These are phyloP conservation scores for Hura crepitans DNA, from an alignment of 441 rosid species.

Conservation along the genomic window DNA sequence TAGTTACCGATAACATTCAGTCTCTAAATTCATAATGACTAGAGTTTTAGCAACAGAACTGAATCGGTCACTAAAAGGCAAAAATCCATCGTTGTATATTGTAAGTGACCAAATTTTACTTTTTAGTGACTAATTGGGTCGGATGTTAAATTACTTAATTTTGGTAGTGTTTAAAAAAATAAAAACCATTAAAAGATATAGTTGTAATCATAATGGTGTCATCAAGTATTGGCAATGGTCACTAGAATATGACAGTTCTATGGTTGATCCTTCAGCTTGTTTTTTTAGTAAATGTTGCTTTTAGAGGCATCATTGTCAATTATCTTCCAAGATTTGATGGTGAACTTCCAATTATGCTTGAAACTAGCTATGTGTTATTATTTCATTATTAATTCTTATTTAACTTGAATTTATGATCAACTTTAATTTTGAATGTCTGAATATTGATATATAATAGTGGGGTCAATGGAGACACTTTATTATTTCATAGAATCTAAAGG, in stretches of 20 bases:
- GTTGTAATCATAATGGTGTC: not conserved
- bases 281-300: constrained; percentile 7
- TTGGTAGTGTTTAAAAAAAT: too few relatives aligned
- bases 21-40: too few relatives aligned
- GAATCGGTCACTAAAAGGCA: too few relatives aligned
- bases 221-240: not conserved
- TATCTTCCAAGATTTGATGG: constrained; percentile 44
- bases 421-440: too few relatives aligned
- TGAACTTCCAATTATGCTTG: constrained; percentile 42
- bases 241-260: not conserved
- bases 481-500: constrained; percentile 39
- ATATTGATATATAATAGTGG: constrained; percentile 35
- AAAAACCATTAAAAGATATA: too few relatives aligned
- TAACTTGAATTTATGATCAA: not conserved
- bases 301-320: constrained; percentile 22
- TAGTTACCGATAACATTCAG: too few relatives aligned
- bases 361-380: constrained; percentile 37
- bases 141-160: too few relatives aligned
- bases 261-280: not conserved
- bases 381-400: not conserved
- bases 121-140: too few relatives aligned
- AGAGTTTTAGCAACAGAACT: too few relatives aligned
- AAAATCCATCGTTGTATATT: too few relatives aligned
- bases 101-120: too few relatives aligned
- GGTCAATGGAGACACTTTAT: constrained; percentile 31